Evolutionary conservation across 495 filamentous ascomycete species (phyloP).

Genomic region (Hypoxylon intermedium): DNA sequence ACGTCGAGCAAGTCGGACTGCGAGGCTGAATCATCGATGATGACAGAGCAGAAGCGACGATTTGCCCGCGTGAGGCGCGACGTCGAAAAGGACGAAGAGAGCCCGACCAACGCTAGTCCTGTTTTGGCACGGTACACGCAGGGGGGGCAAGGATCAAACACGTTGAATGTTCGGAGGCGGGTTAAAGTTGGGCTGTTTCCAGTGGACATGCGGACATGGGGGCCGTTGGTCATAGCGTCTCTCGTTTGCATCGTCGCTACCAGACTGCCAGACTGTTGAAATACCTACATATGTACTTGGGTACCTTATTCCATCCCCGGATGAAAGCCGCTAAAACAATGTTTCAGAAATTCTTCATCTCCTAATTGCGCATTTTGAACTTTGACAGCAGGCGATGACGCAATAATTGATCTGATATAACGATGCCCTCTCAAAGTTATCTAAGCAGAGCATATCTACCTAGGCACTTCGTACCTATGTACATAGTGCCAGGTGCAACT

Average conservation of each 20-base stretch:
- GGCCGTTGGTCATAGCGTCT: constrained; percentile 22
- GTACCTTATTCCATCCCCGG: not conserved
- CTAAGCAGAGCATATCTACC: too few species aligned
- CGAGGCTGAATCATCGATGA: constrained; percentile 21
- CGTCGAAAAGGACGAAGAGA: constrained; percentile 37
- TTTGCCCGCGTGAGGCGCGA: constrained; percentile 40
- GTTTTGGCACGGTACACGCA: constrained; percentile 14
- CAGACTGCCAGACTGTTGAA: not conserved
- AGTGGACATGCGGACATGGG: not conserved
- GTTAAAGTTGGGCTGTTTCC: constrained; percentile 10
- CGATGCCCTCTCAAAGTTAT: constrained; percentile 1
- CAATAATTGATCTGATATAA: constrained; percentile 8
- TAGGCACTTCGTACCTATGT: too few species aligned
- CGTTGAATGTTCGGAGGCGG: constrained; percentile 24
- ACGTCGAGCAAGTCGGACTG: constrained; percentile 4
- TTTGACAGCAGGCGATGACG: constrained; percentile 3
- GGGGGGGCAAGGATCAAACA: constrained; percentile 32
- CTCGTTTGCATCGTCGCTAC: not conserved
- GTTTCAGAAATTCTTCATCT: constrained; percentile 14
- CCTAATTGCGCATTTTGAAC: not conserved
- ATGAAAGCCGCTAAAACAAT: constrained; percentile 22
- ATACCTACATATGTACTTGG: too few species aligned
- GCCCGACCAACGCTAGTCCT: constrained; percentile 32
- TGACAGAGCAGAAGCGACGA: constrained; percentile 14
- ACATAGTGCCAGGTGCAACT: too few species aligned